Conservation (phyloP, 805 yeast species). For the Kodamaea sagamina region DNA sequence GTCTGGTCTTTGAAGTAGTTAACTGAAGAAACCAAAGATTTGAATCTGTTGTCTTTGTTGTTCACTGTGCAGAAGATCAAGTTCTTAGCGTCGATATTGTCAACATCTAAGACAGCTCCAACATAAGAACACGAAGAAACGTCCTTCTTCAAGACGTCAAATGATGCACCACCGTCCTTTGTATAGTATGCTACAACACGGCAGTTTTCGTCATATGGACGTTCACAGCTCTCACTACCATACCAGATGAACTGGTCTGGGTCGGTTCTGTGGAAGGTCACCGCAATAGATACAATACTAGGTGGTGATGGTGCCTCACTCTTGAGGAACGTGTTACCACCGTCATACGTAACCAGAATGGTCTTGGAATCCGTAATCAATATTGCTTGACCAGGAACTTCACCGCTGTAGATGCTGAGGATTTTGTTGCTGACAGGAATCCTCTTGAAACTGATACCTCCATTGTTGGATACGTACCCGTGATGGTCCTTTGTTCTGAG, state of each 20-base stretch:
- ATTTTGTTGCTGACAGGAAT: constrained; percentile 45
- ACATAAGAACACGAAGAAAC: constrained; percentile 68
- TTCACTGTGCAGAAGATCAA: constrained; percentile 65
- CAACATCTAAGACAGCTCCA: constrained; percentile 50
- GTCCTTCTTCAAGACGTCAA: constrained; percentile 53
- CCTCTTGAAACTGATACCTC: constrained; percentile 53
- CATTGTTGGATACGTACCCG: constrained; percentile 69
- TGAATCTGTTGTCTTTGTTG: constrained; percentile 21
- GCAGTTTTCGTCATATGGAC: constrained; percentile 49
- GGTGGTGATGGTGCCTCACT: constrained; percentile 54
- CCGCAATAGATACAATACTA: constrained; percentile 36
- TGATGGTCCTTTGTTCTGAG: constrained; percentile 54
- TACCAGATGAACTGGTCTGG: constrained; percentile 65
- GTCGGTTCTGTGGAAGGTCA: constrained; percentile 64
- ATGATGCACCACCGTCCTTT: constrained; percentile 64
- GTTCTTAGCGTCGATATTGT: constrained; percentile 40
- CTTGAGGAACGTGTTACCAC: constrained; percentile 59
- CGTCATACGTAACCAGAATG: constrained; percentile 63
- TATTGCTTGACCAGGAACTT: constrained; percentile 56
- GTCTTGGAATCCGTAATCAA: constrained; percentile 50
- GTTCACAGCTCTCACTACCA: constrained; percentile 61
- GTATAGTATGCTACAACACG: constrained; percentile 61
- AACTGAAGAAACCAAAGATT: constrained; percentile 47
- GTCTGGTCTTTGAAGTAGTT: constrained; percentile 51
- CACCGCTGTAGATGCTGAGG: constrained; percentile 60